Evolutionary conservation across 257 asterid genomes (phyloP), one percentile per base, ranked within the genome.

Genomic region (Solanum rostratum): DNA sequence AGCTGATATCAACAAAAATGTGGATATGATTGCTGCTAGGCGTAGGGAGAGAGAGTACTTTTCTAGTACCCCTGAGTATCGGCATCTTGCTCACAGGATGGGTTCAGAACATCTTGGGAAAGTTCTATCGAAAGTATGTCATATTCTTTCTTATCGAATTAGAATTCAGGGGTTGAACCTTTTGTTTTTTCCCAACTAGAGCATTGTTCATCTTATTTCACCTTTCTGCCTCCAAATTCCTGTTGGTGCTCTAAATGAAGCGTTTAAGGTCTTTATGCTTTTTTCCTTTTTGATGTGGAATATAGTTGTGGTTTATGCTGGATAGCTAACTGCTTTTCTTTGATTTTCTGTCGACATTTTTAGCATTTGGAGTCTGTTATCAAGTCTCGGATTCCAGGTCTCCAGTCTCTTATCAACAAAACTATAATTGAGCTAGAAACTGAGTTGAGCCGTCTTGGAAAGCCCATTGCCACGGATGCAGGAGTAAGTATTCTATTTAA

Each of bases 21-120:
- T 91, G 60, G 97, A 94, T 89, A 94, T 94, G 97, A 90, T 93
- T 89, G 97, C 97, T 88, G 96, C 97, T 87, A 91, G 97, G 79
- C 91, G 88, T 60, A 89, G 92, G 88, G 97, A 94, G 87, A 86
- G 90, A 43, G 97, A 94, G 82, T 94, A 94, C 86, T 94, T 94
- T 85, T 84, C 91, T 41, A 91, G 86, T 79, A 90, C 94, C 39
- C 93, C 92, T 2, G 95, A 94, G 84, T 94, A 92, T 83, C 87
- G 82, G 52, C 95, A 91, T 88, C 92, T 94, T 84, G 91, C 91
- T 70, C 82, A 55, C 49, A 91, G 92, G 83, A 94, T 94, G 97
- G 97, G 97, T 85, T 92, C 97, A 24, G 95, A 94, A 90, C 95
- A 94, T 87, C 93, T 94, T 22, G 97, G 97, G 63, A 94, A 91